These are phyloP conservation scores for Colletotrichum endophyticum DNA, from an alignment of 2,329 filamentous ascomycete genomes.

Conservation along the genomic window DNA sequence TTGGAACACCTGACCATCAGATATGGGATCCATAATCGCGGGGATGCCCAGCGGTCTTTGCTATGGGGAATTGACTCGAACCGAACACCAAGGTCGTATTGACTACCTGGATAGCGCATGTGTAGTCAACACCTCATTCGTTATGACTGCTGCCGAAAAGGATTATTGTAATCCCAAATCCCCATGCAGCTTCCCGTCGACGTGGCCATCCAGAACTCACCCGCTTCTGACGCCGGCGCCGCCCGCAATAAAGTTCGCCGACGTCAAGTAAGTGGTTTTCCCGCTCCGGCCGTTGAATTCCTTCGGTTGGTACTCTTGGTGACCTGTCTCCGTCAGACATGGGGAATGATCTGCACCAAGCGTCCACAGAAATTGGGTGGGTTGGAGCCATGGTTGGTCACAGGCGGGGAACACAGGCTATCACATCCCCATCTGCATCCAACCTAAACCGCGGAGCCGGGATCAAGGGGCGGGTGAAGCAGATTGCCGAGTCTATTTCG, in stretches of 20 bases:
- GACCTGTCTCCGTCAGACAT: neutral
- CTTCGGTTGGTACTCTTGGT: neutral
- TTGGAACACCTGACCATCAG: neutral
- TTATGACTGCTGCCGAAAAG: neutral
- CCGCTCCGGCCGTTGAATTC: neutral
- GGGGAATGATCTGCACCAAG: slow-evolving; percentile 21
- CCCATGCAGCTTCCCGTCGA: neutral
- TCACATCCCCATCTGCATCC: slow-evolving; percentile 13
- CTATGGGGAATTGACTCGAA: neutral
- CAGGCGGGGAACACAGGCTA: neutral
- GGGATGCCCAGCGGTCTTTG: neutral
- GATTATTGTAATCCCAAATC: neutral
- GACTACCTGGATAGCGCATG: neutral
- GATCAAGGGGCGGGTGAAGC: slow-evolving; percentile 17
- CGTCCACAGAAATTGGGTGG: neutral
- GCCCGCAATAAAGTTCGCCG: neutral
- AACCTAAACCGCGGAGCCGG: slow-evolving; percentile 21
- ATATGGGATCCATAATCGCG: neutral
- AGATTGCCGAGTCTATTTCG: slow-evolving; percentile 18
- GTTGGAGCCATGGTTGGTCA: neutral
- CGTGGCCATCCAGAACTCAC: neutral
- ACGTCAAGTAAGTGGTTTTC: neutral
- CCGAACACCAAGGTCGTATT: too few relatives aligned
- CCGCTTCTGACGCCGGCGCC: neutral
- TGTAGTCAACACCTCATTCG: neutral